These are phyloP conservation scores for Glaciozyma antarctica DNA, from an alignment of 768 basidiomycete genomes.

Conservation along the genomic window DNA sequence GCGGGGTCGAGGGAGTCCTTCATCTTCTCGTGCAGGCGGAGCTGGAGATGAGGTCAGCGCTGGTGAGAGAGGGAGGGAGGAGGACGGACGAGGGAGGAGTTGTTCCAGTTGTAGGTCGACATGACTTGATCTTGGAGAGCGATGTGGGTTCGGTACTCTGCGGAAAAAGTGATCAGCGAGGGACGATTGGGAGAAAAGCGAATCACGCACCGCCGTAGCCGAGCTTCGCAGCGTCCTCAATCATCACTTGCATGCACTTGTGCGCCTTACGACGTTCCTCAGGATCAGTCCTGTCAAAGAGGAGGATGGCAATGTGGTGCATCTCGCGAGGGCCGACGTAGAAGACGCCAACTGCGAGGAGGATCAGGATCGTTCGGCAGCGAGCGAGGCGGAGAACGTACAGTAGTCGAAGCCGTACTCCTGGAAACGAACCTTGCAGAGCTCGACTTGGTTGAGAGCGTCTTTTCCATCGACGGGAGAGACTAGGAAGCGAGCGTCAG, in stretches of 20 bases:
- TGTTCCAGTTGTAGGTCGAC: not conserved
- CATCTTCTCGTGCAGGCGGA: slow-evolving; percentile 10
- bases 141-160: not conserved
- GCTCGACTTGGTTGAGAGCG: slow-evolving; percentile 5
- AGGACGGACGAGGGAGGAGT: not conserved
- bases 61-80: not conserved
- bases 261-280: not conserved
- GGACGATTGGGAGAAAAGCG: not conserved
- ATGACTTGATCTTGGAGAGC: not conserved
- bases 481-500: too few species aligned
- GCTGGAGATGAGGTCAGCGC: not conserved
- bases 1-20: slow-evolving; percentile 17
- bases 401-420: slow-evolving; percentile 10
- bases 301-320: not conserved
- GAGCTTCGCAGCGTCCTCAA: slow-evolving; percentile 8
- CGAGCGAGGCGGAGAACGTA: not conserved
- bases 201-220: slow-evolving; percentile 8
- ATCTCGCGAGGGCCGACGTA: not conserved
- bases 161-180: not conserved
- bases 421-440: slow-evolving; percentile 5
- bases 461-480: slow-evolving; percentile 8
- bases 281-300: not conserved
- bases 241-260: slow-evolving; percentile 10
- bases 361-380: not conserved
- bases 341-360: not conserved